Percentiles rank a stretch among this genome's conserved stretches.
Evolutionary conservation across 2,329 filamentous ascomycete species (phyloP).

Genomic region (Talaromyces sp.): DNA sequence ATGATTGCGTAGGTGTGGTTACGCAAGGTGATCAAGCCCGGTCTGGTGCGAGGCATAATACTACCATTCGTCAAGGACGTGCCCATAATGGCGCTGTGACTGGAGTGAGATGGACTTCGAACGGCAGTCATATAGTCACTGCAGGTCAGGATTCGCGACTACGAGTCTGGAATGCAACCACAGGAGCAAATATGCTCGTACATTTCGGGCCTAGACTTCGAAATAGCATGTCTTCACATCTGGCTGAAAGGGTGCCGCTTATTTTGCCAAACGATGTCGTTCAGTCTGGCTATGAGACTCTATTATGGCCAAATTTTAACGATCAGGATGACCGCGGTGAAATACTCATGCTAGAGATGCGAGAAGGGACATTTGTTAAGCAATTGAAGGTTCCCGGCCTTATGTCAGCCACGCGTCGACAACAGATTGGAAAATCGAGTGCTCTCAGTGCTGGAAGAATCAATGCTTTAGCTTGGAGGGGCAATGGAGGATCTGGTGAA

Average conservation of each 20-base stretch:
- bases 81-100: slow-evolving; percentile 83
- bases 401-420: slow-evolving; percentile 32
- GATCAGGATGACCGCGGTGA: slow-evolving; percentile 60
- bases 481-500: slow-evolving; percentile 51
- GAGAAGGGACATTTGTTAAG: slow-evolving; percentile 67
- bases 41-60: slow-evolving; percentile 30
- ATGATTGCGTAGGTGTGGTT: slow-evolving; percentile 69
- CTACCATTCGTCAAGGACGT: slow-evolving; percentile 41
- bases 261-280: slow-evolving; percentile 58
- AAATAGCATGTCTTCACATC: slow-evolving; percentile 57
- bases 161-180: slow-evolving; percentile 77
- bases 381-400: slow-evolving; percentile 62
- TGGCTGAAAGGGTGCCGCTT: slow-evolving; percentile 58
- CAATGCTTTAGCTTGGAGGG: slow-evolving; percentile 71
- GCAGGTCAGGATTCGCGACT: slow-evolving; percentile 79
- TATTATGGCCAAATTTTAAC: slow-evolving; percentile 77
- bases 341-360: slow-evolving; percentile 73
- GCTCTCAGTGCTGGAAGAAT: slow-evolving; percentile 58
- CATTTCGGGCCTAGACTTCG: slow-evolving; percentile 79
- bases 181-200: slow-evolving; percentile 78
- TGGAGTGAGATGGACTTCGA: slow-evolving; percentile 76
- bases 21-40: slow-evolving; percentile 24
- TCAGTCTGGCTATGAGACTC: slow-evolving; percentile 54
- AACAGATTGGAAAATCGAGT: slow-evolving; percentile 34
- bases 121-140: slow-evolving; percentile 70